Conservation (phyloP, 2,329 filamentous ascomycete genomes). For the Aspergillus sp. region DNA sequence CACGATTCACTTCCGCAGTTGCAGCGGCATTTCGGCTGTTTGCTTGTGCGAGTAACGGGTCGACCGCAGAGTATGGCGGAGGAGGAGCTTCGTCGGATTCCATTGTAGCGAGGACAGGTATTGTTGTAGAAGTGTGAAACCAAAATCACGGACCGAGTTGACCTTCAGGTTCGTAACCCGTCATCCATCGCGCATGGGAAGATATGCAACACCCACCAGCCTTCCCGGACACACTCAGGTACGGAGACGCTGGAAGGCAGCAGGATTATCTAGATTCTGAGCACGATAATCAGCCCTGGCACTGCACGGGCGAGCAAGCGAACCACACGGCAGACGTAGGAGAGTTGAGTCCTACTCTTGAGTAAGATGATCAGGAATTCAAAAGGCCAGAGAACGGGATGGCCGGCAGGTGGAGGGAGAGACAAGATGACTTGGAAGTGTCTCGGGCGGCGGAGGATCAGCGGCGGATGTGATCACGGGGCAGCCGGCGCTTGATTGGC, state of each 20-base stretch:
- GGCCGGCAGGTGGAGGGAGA: background rate
- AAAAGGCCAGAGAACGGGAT: background rate
- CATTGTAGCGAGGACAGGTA: slow-evolving; percentile 26
- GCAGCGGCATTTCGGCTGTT: slow-evolving; percentile 23
- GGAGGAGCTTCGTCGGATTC: slow-evolving; percentile 44
- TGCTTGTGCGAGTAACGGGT: slow-evolving; percentile 35
- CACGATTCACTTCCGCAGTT: slow-evolving; percentile 15
- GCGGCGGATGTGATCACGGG: slow-evolving; percentile 21
- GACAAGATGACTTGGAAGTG: background rate
- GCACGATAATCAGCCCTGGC: background rate
- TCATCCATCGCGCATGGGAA: slow-evolving; percentile 20
- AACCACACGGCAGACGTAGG: background rate
- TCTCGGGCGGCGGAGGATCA: slow-evolving; percentile 9
- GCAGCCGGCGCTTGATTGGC: slow-evolving; percentile 16
- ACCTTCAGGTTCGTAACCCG: slow-evolving; percentile 10
- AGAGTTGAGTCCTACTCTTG: background rate
- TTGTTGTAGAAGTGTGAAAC: background rate
- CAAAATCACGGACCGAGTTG: background rate
- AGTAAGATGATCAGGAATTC: background rate
- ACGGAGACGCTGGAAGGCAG: slow-evolving; percentile 32
- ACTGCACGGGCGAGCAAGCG: background rate
- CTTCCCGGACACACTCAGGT: slow-evolving; percentile 10
- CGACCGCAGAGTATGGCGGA: slow-evolving; percentile 45
- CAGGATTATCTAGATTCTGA: slow-evolving; percentile 28
- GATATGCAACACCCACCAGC: slow-evolving; percentile 9